Percentiles rank a stretch among this genome's conserved stretches.
Evolutionary conservation across 805 yeast species (phyloP).

Genomic region (Sugiyamaella smithiae): DNA sequence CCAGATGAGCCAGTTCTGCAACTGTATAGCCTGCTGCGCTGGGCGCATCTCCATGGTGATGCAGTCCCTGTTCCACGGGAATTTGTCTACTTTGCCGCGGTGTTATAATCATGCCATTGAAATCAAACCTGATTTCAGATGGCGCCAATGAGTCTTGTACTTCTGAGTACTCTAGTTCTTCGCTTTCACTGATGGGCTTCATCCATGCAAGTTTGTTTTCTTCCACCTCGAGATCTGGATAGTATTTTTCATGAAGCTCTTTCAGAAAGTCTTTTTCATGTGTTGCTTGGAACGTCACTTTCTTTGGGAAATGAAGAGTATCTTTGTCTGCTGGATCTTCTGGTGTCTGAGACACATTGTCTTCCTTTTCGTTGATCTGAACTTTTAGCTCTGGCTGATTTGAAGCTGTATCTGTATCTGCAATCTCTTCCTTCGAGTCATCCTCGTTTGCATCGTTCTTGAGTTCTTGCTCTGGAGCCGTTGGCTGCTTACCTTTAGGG

Average conservation of each 20-base stretch:
- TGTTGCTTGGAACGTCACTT: slow-evolving; percentile 52
- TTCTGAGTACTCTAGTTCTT: slow-evolving; percentile 43
- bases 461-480: background rate
- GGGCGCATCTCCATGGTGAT: slow-evolving; percentile 89
- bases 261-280: slow-evolving; percentile 77
- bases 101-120: slow-evolving; percentile 71
- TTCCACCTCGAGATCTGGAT: slow-evolving; percentile 86
- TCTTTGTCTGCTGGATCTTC: slow-evolving; percentile 30
- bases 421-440: background rate
- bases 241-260: slow-evolving; percentile 77
- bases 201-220: slow-evolving; percentile 87
- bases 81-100: slow-evolving; percentile 49
- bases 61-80: slow-evolving; percentile 67
- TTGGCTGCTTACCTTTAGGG: background rate
- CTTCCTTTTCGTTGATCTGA: background rate
- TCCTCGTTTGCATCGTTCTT: background rate
- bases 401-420: background rate
- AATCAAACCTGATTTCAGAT: slow-evolving; percentile 80
- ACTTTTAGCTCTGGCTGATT: background rate
- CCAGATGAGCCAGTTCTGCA: slow-evolving; percentile 71
- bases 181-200: slow-evolving; percentile 54
- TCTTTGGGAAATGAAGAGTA: slow-evolving; percentile 49
- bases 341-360: background rate
- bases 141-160: slow-evolving; percentile 37
- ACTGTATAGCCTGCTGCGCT: slow-evolving; percentile 90